Conservation (phyloP, 2,329 filamentous ascomycete genomes). For the Thielaviopsis populi region DNA sequence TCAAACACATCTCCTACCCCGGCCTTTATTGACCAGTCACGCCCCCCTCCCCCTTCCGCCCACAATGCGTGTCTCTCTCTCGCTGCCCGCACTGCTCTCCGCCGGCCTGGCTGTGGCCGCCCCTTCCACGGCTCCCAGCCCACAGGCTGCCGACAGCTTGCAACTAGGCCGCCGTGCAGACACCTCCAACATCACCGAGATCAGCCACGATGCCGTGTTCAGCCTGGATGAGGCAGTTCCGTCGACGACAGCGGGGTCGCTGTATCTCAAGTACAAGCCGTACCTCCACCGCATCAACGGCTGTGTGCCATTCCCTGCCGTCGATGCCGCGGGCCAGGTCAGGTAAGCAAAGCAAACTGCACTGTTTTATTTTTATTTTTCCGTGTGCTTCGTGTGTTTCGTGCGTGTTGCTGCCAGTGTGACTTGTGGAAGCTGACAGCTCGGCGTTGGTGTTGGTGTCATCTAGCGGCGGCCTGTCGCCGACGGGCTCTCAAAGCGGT, state of each 20-base stretch:
- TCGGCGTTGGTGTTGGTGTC: background rate
- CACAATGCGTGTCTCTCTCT: conserved; percentile 9
- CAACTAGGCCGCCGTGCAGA: conserved; percentile 12
- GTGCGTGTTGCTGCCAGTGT: too few relatives aligned
- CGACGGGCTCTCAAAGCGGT: conserved; percentile 22
- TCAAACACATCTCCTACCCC: background rate
- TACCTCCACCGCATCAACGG: conserved; percentile 34
- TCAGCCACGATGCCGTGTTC: conserved; percentile 23
- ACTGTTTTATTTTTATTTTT: too few relatives aligned
- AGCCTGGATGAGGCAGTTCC: conserved; percentile 24
- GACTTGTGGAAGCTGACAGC: background rate
- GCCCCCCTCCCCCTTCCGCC: background rate
- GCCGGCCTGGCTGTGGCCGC: conserved; percentile 6
- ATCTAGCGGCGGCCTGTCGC: conserved; percentile 24
- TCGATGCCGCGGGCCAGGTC: conserved; percentile 42
- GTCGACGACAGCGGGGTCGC: conserved; percentile 20
- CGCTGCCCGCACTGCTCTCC: conserved; percentile 2
- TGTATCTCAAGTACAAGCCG: conserved; percentile 26
- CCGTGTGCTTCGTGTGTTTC: too few relatives aligned
- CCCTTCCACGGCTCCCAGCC: background rate
- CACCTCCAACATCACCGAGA: conserved; percentile 17
- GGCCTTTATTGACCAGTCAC: background rate
- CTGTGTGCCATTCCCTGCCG: conserved; percentile 48
- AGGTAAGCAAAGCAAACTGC: conserved; percentile 27
- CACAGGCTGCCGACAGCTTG: background rate